phyloP scores from a whole-genome alignment of 1,139 yeast species.

The Arxiozyma bovina region DNA sequence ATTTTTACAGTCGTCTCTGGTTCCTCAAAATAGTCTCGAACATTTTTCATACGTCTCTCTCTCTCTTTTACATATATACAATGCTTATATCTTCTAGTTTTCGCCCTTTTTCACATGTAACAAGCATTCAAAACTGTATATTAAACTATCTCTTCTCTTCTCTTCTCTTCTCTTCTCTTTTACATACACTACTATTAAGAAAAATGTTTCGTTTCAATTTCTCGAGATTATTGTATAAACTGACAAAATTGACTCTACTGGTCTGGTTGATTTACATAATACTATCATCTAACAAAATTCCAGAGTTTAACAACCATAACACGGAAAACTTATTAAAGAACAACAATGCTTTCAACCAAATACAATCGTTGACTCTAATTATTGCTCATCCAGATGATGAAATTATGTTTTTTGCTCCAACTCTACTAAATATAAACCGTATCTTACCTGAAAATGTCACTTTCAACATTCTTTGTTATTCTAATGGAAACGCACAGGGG shows the following conservation, averaged over 20 bases:
- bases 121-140: too few species aligned
- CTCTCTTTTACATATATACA: too few species aligned
- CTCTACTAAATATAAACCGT: conserved; percentile 31
- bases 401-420: conserved; percentile 92
- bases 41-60: too few species aligned
- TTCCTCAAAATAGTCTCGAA: too few species aligned
- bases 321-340: neutral
- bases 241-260: conserved; percentile 6
- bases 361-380: conserved; percentile 32
- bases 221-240: conserved; percentile 5
- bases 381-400: conserved; percentile 99
- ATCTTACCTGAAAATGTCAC: conserved; percentile 9
- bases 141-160: too few species aligned
- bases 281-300: neutral
- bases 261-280: conserved; percentile 3
- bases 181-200: too few species aligned
- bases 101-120: too few species aligned
- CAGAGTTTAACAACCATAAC: neutral
- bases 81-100: too few species aligned
- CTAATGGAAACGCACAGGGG: conserved; percentile 70
- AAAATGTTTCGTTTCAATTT: neutral
- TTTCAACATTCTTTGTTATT: conserved; percentile 59
- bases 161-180: too few species aligned
- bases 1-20: too few species aligned
- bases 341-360: neutral